Evolutionary conservation across 2,329 filamentous ascomycete species (phyloP), one percentile per base, ranked within the genome.

Genomic region (Aspergillus floridensis): DNA sequence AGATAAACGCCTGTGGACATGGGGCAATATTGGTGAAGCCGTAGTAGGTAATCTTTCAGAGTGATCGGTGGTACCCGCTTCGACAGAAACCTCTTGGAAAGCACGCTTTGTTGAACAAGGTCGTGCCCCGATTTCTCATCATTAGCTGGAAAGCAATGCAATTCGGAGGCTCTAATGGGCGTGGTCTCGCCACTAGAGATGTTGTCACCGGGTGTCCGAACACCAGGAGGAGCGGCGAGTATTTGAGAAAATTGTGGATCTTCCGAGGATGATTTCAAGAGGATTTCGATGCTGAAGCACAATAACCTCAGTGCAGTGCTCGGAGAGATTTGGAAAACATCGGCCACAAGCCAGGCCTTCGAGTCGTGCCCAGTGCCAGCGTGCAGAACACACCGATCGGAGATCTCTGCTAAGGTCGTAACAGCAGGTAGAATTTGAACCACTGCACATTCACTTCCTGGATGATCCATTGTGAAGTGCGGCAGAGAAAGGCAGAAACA

Each of bases 1-100:
- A 99, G 86, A 77, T 96, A 97, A 10, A 98, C 93, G 24, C 89
- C 93, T 0, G 93, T 92, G 63, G 91, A 96, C 85, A 96, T 92
- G 3, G 95, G 93, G 70, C 93, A 98, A 78, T 90, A 97, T 59
- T 86, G 86, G 77, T 98, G 93, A 59, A 98, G 85, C 16, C 93
- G 90, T 68, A 88, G 81, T 24, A 98, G 84, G 72, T 98, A 99
- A 64, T 95, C 89, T 70, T 89, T 86, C 50, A 97, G 83, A 38
- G 87, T 84, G 65, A 98, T 93, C 11, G 90, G 88, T 21, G 95
- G 93, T 16, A 92, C 87, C 53, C 87, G 86, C 73, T 95, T 96
- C 64, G 90, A 93, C 79, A 95, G 96, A 77, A 99, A 99, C 70
- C 95, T 95, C 66, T 92, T 87, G 19, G 91, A 92, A 64, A 98